Evolutionary conservation across 306 rosid species (phyloP), one percentile per base, ranked within the genome.

Genomic region (Sicyos edulis): DNA sequence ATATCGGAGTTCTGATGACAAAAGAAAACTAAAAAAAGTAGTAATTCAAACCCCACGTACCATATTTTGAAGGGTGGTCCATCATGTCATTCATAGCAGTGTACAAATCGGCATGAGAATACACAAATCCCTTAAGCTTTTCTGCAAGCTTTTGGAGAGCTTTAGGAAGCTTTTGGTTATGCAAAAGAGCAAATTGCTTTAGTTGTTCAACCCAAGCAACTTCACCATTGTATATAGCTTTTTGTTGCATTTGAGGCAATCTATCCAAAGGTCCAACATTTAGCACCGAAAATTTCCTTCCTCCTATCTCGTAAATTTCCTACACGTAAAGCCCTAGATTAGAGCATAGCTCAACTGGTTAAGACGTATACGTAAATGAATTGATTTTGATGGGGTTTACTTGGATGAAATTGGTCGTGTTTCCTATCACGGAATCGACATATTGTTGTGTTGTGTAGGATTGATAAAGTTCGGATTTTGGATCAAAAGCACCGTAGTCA

Each of bases 51-150:
- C n/a, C n/a, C n/a, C n/a, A n/a, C 47, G 49, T 86, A 86, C 91
- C 89, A 58, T 81, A 86, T 67, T 82, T 86, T 20, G 78, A 70
- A 65, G 96, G 96, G 53, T 80, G 6, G 5, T 70, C 59, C 7
- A 82, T 74, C 13, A 70, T 14, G 10, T 83, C 81, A 54, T 24
- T 19, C 11, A 58, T 1, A 13, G 69, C 1, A 34, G 26, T 54
- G 70, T 72, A 80, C 32, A 32, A 65, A 56, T 85, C 52, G 5
- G 65, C 12, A 22, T 40, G 32, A 75, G 92, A 85, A 68, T 83
- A 87, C 53, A 79, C 72, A 63, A 85, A 80, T 74, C 87, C 96
- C 65, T 73, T 59, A 32, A 87, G 73, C 2, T 79, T 65, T 37
- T 21, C 54, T 70, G 45, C 47, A 51, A 87, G 76, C 74, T 75